Base-by-base conservation (phyloP, 1,284 basidiomycete species). In the Termitomyces sp. region DNA sequence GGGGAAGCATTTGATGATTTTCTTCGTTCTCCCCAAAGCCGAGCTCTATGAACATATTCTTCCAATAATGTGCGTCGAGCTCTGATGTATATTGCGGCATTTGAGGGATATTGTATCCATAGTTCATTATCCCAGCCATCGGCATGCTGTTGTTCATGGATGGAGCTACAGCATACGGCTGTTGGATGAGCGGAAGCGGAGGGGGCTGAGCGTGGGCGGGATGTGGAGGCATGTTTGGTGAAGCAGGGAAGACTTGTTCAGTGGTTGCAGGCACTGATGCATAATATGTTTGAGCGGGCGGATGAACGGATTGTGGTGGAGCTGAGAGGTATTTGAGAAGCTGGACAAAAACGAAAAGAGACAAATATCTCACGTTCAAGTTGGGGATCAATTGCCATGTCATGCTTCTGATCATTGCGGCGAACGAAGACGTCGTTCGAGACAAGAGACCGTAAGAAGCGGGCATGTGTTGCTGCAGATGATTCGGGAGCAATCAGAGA, bases 371-470 rank as follows among this genome's bases (percentile, higher is more conserved):
- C 67, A 80, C 82, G 71, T 66, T 75, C 76, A 37, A 77, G 64
- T 57, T 75, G 71, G 62, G 74, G 72, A 66, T 83, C 79, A 64
- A 80, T 70, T 52, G 75, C 64, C 67, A 71, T 63, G 57, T 65
- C 65, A 62, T 60, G 71, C 49, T 66, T 56, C 30, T 55, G 68
- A 56, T 72, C 71, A 57, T 54, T 64, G 62, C 71, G 75, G 49
- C 79, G 78, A 60, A 78, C 78, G 61, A 81, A 75, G 56, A 77
- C 73, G 59, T 88, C 84, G 58, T 79, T 78, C n/a, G 74, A 73
- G 24, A 90, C 74, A 43, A 91, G 72, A 50, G 78, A 81, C 60
- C 80, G 79, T 41, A 91, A 71, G 70, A 91, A 91, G 39, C 88
- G 83, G 38, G 86, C 79, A 61, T 91, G 89, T 60, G 83, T 82